Base-by-base conservation (phyloP, 108 stramenopile species). In the Parietichytrium sp. region DNA sequence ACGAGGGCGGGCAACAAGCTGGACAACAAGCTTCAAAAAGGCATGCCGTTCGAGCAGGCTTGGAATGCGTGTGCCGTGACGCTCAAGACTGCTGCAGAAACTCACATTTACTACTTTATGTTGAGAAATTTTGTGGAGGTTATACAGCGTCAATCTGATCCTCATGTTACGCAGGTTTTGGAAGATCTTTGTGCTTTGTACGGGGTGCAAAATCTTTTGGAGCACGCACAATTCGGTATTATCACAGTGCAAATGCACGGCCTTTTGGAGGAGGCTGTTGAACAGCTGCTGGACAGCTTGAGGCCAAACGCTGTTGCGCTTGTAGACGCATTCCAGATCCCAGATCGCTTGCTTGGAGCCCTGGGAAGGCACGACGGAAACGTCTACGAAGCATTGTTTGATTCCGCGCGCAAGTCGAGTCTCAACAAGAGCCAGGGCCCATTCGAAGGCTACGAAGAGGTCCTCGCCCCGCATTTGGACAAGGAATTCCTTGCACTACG, bases 371-470 rank as follows among this genome's bases (percentile, higher is more conserved):
- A 84, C 52, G 96, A 96, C 81, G 96, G 96, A 0, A 81, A 95
- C 88, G 93, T 96, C 2, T 96, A 96, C 78, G 92, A 92, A 4
- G 91, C 91, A n/a, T 91, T 96, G 29, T 87, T 94, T 85, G 84
- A 93, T 79, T 86, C 20, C 33, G 61, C 61, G 42, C 61, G 61
- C 20, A 25, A 36, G n/a, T 72, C 61, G 10, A 33, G 38, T 18
- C 33, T 72, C 20, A 72, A 72, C 33, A 33, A 45, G 42, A 42
- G 61, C 42, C 18, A 72, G 20, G 61, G 61, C 33, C 38, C 61
- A 10, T 72, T 72, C 3, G 61, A 72, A 25, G 61, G 61, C 10
- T 72, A 72, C 20, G 61, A 72, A 20, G 61, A 72, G 15, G 61
- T 72, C 20, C 20, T 72, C 23, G 38, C 38, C 29, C 61, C 61